phyloP scores from a whole-genome alignment of 805 yeast species.

The Candida incommunis region DNA sequence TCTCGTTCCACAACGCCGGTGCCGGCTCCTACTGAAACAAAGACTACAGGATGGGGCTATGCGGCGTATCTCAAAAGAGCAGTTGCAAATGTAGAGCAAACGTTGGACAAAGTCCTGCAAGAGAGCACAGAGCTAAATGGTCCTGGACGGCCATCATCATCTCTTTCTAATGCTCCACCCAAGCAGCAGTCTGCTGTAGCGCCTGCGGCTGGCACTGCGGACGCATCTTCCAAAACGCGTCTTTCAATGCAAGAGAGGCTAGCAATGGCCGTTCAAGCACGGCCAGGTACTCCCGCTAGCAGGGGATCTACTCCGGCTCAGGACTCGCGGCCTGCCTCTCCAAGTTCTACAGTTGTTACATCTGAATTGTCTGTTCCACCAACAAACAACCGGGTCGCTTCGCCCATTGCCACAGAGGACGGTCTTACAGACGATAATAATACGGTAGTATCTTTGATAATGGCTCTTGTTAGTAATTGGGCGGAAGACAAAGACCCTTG shows the following conservation, averaged over 20 bases:
- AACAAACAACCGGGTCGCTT: background rate
- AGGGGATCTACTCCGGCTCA: background rate
- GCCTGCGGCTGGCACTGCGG: background rate
- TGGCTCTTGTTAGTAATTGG: background rate
- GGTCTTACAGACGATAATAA: conserved; percentile 19
- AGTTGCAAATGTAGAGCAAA: conserved; percentile 28
- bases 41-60: conserved; percentile 8
- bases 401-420: background rate
- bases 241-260: conserved; percentile 73
- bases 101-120: conserved; percentile 25
- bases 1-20: no score
- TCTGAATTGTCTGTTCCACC: background rate
- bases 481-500: background rate
- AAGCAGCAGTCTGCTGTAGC: background rate
- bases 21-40: background rate
- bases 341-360: background rate
- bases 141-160: background rate
- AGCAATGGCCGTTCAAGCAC: conserved; percentile 51
- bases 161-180: background rate
- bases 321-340: background rate
- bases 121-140: conserved; percentile 11
- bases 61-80: conserved; percentile 24
- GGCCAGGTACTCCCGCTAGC: background rate
- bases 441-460: conserved; percentile 2
- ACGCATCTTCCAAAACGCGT: conserved; percentile 18